Base-by-base conservation (phyloP, 352 stramenopile species). In the Pythium oligandrum region DNA sequence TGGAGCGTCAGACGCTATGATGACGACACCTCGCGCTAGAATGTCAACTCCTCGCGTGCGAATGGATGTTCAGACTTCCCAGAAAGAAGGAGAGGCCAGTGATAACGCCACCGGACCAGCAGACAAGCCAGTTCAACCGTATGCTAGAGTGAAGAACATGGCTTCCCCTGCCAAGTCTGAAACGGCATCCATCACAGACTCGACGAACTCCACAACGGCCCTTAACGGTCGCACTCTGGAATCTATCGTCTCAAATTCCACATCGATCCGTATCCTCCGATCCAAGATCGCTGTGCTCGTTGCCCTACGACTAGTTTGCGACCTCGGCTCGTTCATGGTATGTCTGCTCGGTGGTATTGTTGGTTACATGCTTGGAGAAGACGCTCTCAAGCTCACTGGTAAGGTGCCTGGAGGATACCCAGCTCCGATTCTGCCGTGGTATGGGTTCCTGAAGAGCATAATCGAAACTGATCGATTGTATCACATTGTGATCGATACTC, bases 351-450 rank as follows among this genome's bases (percentile, higher is more conserved):
- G 74, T 39, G 89, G 91, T 31, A 75, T 84, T 30, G 60, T 71
- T 8, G 71, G 65, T 2, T 75, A 83, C 49, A 40, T 86, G 47
- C 38, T 53, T 3, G 74, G 75, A 6, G 61, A 77, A 11, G 58
- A 74, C 11, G 67, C 59, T 3, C 70, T 96, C 42, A 75, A 70
- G 49, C 75, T 91, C 40, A 88, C 93, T 2, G 74, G 71, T 11
- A 39, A 76, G 0, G 86, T 97, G 11, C 83, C 83, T 6, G 66
- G 66, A 12, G 88, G 88, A 4, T 75, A 92, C 34, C 83, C 83
- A 30, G 67, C 63, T 17, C 74, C 74, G 0, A 64, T 69, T 5
- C 34, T 82, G 10, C 63, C 71, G 8, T 69, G 83, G 86, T 73
- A 88, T 67, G 71, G 70, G 2, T 64, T 85, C 12, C 51, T 73